These are phyloP conservation scores for Leishmania tarentolae DNA, from an alignment of 208 protist genomes.

Conservation along the genomic window DNA sequence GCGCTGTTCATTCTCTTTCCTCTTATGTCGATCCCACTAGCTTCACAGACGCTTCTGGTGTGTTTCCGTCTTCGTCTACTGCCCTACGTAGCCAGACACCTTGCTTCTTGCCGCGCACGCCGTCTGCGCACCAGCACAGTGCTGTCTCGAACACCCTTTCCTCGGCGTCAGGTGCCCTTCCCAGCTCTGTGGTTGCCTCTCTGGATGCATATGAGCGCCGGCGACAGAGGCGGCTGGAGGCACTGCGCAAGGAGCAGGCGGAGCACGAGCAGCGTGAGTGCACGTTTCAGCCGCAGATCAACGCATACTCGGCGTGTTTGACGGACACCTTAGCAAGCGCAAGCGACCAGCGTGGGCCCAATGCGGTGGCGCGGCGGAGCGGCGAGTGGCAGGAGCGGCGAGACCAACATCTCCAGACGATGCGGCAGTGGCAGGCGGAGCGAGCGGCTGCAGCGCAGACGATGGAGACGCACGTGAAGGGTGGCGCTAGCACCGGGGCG, in stretches of 20 bases:
- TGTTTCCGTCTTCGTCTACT: not conserved
- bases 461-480: constrained; percentile 15
- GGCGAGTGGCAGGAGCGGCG: constrained; percentile 45
- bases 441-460: constrained; percentile 27
- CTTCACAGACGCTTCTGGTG: not conserved
- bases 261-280: constrained; percentile 46
- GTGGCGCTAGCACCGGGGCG: constrained; percentile 1
- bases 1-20: constrained; percentile 26
- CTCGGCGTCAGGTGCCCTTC: constrained; percentile 19
- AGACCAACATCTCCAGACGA: constrained; percentile 42
- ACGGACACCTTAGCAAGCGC: not conserved
- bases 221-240: constrained; percentile 39
- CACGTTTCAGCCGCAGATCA: constrained; percentile 47
- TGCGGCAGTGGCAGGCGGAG: constrained; percentile 40
- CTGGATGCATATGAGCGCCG: constrained; percentile 50
- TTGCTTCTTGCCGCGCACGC: not conserved
- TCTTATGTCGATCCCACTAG: constrained; percentile 16
- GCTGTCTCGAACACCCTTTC: not conserved
- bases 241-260: constrained; percentile 41
- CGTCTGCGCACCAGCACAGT: not conserved
- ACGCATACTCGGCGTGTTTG: not conserved
- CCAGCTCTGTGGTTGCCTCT: constrained; percentile 33
- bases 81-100: not conserved
- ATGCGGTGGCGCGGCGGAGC: constrained; percentile 40
- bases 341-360: constrained; percentile 4